Evolutionary conservation across 2,329 filamentous ascomycete genomes (phyloP), one percentile per base, ranked within the genome.

Genomic region (Pseudonectria buxi): DNA sequence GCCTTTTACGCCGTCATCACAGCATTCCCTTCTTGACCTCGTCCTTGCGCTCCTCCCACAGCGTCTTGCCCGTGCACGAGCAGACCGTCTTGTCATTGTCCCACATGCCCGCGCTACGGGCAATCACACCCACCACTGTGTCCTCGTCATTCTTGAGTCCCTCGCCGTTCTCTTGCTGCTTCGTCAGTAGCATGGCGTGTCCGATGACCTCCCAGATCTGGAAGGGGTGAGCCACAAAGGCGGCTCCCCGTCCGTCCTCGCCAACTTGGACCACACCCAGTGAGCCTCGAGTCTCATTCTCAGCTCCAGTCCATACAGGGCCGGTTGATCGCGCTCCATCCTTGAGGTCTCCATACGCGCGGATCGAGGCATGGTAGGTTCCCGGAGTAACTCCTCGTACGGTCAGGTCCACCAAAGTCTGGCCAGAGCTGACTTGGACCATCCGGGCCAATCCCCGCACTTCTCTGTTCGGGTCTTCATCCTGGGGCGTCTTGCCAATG

Each of bases 41-140:
- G 54, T 95, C 89, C 63, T 82, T 81, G 50, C 92, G 78, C 71
- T 98, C 92, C 63, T 98, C 85, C 92, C 92, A 98, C 10, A 98
- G 77, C 37, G 89, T 96, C 77, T 96, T 96, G 4, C 92, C 92
- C 26, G 88, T 94, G 63, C 92, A 98, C 31, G 88, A 95, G 61
- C 92, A 98, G 6, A 98, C 90, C 30, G 86, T 95, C 74, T 96
- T 98, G 59, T 95, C 87, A 53, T 98, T 95, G 61, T 95, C 90
- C 92, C 92, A 98, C 43, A 95, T 83, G n/a, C 92, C 92, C 12
- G 92, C 90, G 61, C 89, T 95, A 56, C 92, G 74, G 32, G 92
- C 92, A 64, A 98, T 86, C 33, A 98, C 89, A 7, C 92, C 92
- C 3, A 95, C 86, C 33, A 95, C 69, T 14, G 88, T 95, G 58